These are phyloP conservation scores for Colletotrichum sp. DNA, from an alignment of 2,329 filamentous ascomycete species.

Conservation along the genomic window DNA sequence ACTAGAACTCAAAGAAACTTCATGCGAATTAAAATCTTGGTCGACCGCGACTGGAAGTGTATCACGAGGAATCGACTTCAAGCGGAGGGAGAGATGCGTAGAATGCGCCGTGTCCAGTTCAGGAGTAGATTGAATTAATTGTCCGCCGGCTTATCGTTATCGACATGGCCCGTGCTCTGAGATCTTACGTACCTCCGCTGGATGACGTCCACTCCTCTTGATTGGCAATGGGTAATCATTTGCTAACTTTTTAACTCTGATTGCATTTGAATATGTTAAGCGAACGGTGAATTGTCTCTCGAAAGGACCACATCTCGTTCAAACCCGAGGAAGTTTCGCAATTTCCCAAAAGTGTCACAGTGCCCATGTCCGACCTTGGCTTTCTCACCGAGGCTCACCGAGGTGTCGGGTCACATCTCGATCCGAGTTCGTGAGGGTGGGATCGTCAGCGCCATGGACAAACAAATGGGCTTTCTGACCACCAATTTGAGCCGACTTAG, in stretches of 20 bases:
- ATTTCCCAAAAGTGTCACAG: background rate
- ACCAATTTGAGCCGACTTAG: background rate
- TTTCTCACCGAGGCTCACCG: background rate
- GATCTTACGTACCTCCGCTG: background rate
- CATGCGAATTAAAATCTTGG: background rate
- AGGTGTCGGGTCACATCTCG: background rate
- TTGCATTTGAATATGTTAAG: background rate
- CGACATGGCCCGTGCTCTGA: background rate
- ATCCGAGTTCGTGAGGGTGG: background rate
- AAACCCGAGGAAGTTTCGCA: background rate
- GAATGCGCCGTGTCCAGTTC: background rate
- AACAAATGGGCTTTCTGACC: background rate
- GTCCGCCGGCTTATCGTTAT: constrained; percentile 17
- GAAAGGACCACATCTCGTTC: accelerated
- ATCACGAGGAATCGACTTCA: background rate
- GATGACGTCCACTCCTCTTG: background rate
- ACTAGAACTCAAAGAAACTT: constrained; percentile 6
- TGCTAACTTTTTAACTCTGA: background rate
- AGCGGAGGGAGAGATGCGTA: background rate
- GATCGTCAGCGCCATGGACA: background rate
- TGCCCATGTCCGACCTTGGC: background rate
- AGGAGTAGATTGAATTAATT: constrained; percentile 2
- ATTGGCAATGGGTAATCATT: background rate
- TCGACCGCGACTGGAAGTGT: background rate
- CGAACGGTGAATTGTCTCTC: too few relatives aligned